Evolutionary conservation across 352 stramenopile species (phyloP).

Genomic region (Phytophthora capsici): DNA sequence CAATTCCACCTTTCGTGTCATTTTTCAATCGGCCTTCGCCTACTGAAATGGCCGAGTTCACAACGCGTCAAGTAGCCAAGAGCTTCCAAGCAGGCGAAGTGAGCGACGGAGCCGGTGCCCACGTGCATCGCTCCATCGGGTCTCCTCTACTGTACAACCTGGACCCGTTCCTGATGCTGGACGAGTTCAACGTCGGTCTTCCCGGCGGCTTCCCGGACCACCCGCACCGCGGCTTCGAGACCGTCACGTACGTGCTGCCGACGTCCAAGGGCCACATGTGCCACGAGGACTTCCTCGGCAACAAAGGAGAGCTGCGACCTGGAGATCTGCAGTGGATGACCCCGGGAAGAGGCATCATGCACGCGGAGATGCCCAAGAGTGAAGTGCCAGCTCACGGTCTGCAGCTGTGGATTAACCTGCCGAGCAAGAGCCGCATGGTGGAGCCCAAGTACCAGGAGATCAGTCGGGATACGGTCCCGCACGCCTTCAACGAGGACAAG

Average conservation of each 20-base stretch:
- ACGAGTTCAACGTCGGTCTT: conserved; percentile 59
- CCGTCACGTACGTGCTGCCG: conserved; percentile 88
- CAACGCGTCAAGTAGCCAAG: conserved; percentile 44
- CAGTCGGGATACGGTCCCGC: conserved; percentile 46
- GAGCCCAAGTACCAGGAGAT: conserved; percentile 68
- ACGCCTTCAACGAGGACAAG: conserved; percentile 51
- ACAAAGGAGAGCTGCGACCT: conserved; percentile 53
- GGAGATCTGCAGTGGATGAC: conserved; percentile 68
- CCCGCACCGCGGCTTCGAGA: conserved; percentile 92
- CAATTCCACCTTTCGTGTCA: no score
- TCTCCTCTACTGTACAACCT: conserved; percentile 39
- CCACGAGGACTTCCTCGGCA: conserved; percentile 84
- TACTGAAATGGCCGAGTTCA: conserved; percentile 17
- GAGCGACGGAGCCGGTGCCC: conserved; percentile 49
- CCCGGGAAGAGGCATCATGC: conserved; percentile 53
- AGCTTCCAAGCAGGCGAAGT: conserved; percentile 53
- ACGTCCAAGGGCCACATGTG: conserved; percentile 78
- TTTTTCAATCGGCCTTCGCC: conserved; percentile 11
- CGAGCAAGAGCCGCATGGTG: conserved; percentile 46
- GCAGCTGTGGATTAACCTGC: conserved; percentile 68
- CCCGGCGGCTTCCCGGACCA: conserved; percentile 89
- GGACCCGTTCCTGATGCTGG: conserved; percentile 67
- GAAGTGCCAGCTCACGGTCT: conserved; percentile 41
- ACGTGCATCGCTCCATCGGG: conserved; percentile 48
- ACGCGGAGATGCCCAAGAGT: conserved; percentile 59